Evolutionary conservation across 208 protist species (phyloP).

Genomic region (Leishmania major): DNA sequence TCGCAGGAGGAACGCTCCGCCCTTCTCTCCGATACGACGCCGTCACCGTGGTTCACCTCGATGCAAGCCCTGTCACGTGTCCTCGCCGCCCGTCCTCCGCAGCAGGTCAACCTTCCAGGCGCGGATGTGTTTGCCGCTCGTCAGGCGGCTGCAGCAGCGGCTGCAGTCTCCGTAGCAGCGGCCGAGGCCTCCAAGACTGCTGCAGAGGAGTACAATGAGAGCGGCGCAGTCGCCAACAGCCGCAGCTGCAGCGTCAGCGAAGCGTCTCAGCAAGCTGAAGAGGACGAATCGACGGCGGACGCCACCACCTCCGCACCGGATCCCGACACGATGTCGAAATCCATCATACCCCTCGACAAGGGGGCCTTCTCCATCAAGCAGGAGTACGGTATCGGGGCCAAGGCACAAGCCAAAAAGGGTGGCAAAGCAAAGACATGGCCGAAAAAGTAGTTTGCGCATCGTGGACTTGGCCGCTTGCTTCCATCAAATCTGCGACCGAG

Average conservation of each 20-base stretch:
- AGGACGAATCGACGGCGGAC: not conserved
- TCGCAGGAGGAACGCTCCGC: not conserved
- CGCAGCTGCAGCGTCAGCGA: slow-evolving; percentile 10
- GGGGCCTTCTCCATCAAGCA: slow-evolving; percentile 31
- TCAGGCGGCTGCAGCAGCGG: slow-evolving; percentile 20
- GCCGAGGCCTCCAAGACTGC: not conserved
- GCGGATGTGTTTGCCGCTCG: slow-evolving; percentile 39
- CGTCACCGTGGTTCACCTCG: slow-evolving; percentile 62
- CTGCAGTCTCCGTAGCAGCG: not conserved
- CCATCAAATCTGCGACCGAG: not conserved
- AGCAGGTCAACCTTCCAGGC: slow-evolving; percentile 62
- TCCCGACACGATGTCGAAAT: not conserved
- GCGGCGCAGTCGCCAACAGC: not conserved
- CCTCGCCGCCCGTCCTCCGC: slow-evolving; percentile 34
- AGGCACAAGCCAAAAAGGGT: slow-evolving; percentile 10
- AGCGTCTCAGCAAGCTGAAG: not conserved
- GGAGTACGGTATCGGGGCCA: slow-evolving; percentile 27
- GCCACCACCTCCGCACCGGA: not conserved
- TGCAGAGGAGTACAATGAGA: not conserved
- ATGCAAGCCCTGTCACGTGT: slow-evolving; percentile 51
- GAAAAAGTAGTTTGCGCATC: not conserved
- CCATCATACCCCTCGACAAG: slow-evolving; percentile 16
- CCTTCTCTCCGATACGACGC: slow-evolving; percentile 23
- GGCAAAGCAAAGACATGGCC: not conserved
- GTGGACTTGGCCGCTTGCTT: not conserved